phyloP scores from a whole-genome alignment of 2,329 filamentous ascomycete species.

The Scleromitrula shiraiana region DNA sequence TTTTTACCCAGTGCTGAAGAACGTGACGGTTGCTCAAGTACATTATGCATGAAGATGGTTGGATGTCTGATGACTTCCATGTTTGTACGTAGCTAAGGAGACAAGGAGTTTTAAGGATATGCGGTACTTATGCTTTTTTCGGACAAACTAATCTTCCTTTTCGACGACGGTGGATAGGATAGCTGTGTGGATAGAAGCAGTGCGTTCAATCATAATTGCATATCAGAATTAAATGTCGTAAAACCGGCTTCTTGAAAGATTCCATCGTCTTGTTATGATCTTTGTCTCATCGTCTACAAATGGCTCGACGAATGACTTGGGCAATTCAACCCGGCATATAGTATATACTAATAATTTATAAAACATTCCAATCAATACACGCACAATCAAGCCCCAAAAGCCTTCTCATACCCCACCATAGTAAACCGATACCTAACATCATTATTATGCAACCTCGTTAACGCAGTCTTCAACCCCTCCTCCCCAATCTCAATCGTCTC shows the following conservation, averaged over 20 bases:
- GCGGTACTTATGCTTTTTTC: not conserved
- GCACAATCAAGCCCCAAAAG: constrained; percentile 38
- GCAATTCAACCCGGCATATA: too few relatives aligned
- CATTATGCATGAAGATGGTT: not conserved
- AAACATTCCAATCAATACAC: too few relatives aligned
- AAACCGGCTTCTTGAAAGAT: too few relatives aligned
- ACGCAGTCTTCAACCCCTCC: constrained; percentile 58
- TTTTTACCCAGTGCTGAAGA: too few relatives aligned
- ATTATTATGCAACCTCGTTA: constrained; percentile 61
- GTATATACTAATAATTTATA: too few relatives aligned
- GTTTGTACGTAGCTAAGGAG: not conserved
- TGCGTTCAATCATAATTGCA: not conserved
- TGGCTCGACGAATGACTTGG: too few relatives aligned
- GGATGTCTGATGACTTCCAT: constrained; percentile 5
- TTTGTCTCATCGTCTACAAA: too few relatives aligned
- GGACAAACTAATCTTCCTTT: not conserved
- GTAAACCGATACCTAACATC: constrained; percentile 69
- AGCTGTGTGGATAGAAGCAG: not conserved
- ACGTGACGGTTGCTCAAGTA: not conserved
- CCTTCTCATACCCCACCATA: constrained; percentile 59
- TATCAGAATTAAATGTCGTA: too few relatives aligned
- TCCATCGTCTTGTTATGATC: too few relatives aligned
- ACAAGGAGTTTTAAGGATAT: constrained; percentile 2
- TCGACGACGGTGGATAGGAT: not conserved
- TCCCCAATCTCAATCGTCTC: constrained; percentile 67